Evolutionary conservation across 768 basidiomycete genomes (phyloP), one percentile per base, ranked within the genome.

Genomic region (Suillus subalutaceus): DNA sequence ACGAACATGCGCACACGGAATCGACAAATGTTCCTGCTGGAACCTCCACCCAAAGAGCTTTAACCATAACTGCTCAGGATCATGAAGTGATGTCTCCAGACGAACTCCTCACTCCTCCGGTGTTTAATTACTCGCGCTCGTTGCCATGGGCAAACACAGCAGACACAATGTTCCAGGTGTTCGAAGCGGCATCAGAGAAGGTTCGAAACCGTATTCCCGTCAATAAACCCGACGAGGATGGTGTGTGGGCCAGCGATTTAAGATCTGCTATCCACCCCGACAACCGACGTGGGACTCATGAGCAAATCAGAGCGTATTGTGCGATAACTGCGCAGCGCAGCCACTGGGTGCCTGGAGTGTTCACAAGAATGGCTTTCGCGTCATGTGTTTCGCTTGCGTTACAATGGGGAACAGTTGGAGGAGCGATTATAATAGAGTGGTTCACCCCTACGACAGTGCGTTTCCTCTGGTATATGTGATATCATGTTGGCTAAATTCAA

Each of bases 321-420:
- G 37, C 37, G 37, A 37, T 37, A 10, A 2, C 9, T 10, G 9
- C 37, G 37, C 8, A 37, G 37, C 37, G 37, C 37, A 56, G 48
- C 38, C 68, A 62, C 13, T 73, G 69, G 72, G 71, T 65, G 18
- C 66, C 66, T 13, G 67, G 63, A 2, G 67, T 69, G 41, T 70
- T 67, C 41, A 56, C 37, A 41, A 61, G 73, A 43, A 68, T 74
- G 30, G n/a, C 66, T n/a, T 44, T 72, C 26, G 74, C 75, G 20
- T 70, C 74, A 13, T 4, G 66, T 18, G 55, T 67, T 18, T 69
- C 72, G 18, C 60, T 75, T 6, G 56, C 66, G 9, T 46, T 75
- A 38, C 73, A 75, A 65, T 76, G 74, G 75, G 68, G 65, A 10
- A 72, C 73, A 3, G 56, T 68, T 9, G 73, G 74, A 13, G 72